Evolutionary conservation across 139 green algal genomes (phyloP).

Genomic region (Volvox reticuliferus): DNA sequence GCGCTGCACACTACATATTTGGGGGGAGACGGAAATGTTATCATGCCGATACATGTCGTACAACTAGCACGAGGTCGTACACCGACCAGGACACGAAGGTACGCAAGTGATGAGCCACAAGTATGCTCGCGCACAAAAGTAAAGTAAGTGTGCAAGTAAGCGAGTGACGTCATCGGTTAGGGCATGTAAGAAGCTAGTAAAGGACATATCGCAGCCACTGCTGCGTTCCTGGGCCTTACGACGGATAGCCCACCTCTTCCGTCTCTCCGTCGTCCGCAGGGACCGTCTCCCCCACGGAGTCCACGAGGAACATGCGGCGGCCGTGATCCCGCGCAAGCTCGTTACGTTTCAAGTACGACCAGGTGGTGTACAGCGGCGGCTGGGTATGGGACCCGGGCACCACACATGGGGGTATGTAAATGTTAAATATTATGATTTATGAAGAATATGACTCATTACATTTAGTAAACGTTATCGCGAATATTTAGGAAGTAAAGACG

Average conservation of each 20-base stretch:
- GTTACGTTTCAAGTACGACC: conserved; percentile 70
- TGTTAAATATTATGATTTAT: not conserved
- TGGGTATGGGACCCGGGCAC: conserved; percentile 41
- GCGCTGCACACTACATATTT: too few relatives aligned
- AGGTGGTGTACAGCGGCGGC: conserved; percentile 74
- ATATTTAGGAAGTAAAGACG: too few relatives aligned
- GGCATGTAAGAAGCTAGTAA: too few relatives aligned
- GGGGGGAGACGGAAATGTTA: too few relatives aligned
- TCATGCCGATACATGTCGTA: too few relatives aligned
- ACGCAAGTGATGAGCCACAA: too few relatives aligned
- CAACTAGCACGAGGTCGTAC: too few relatives aligned
- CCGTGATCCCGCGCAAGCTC: conserved; percentile 67
- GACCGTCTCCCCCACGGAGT: conserved; percentile 61
- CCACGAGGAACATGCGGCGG: conserved; percentile 78
- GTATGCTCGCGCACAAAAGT: too few relatives aligned
- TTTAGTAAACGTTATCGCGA: not conserved
- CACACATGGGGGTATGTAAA: too few relatives aligned
- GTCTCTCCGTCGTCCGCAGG: conserved; percentile 47
- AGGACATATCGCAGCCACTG: not conserved
- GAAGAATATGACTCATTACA: not conserved
- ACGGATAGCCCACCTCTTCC: not conserved
- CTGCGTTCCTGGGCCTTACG: not conserved
- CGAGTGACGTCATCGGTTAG: too few relatives aligned
- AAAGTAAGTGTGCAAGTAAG: too few relatives aligned
- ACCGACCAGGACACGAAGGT: too few relatives aligned